Evolutionary conservation across 371 early-diverging fungal genomes (phyloP), one percentile per base, ranked within the genome.

Genomic region (Rhizopus arrhizus): DNA sequence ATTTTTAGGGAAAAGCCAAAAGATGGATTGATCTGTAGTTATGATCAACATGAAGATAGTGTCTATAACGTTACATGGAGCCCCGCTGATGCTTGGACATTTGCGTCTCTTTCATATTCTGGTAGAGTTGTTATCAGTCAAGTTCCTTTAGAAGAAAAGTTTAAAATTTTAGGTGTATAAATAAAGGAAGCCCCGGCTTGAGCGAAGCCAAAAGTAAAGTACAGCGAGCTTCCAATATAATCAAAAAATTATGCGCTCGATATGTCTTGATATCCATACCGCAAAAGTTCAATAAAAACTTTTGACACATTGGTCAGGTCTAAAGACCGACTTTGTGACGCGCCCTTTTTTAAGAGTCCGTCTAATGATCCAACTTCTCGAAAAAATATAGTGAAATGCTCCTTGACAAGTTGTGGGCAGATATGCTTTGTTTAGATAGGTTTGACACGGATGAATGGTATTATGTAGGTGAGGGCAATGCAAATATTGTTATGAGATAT

Each of bases 51-150:
- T 66, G 96, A 97, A 71, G 94, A 95, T 60, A 90, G 91, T 57
- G 95, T 95, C 2, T 95, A 96, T 65, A 73, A 89, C 4, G 90
- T 88, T 3, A 87, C 89, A 15, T 97, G 97, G 97, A 93, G 94
- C 46, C 75, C 76, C 1, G 88, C 88, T 1, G 95, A 95, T 69
- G 93, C 95, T 2, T 97, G 97, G 97, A 79, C 94, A 22, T 95
- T 95, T 80, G 90, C 92, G n/a, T 94, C 95, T 0, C 67, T 95
- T 34, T 95, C 96, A 31, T 92, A 91, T 66, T 95, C 94, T 63
- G 97, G 97, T 2, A 85, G 95, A 12, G 81, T 95, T 12, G 91
- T 95, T 7, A 86, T 96, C 49, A 94, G 91, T 66, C 78, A 85
- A 56, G 96, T 96, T 4, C 97, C 96, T 0, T 75, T 81, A 29